A percentile compares a stretch with the other conserved stretches of the same genome.
phyloP scores from a whole-genome alignment of 768 basidiomycete species.

The Ramaria sp. region DNA sequence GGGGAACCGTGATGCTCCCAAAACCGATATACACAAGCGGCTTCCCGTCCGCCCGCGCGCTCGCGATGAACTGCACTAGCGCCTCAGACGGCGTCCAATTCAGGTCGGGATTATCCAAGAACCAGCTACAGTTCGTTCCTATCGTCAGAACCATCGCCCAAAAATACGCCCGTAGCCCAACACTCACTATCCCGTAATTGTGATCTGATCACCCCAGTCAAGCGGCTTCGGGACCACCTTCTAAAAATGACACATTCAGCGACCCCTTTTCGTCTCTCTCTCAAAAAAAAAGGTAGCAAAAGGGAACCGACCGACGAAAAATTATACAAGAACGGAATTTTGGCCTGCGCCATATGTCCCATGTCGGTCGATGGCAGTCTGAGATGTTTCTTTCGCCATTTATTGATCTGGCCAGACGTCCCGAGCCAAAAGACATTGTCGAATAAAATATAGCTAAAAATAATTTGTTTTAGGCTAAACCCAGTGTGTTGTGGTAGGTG shows the following conservation, averaged over 20 bases:
- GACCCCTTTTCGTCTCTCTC: background rate
- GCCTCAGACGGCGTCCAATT: constrained; percentile 43
- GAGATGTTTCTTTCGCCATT: constrained; percentile 47
- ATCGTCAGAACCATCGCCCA: background rate
- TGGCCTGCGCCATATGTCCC: constrained; percentile 47
- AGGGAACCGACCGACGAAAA: constrained; percentile 38
- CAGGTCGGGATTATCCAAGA: constrained; percentile 50
- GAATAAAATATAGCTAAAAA: constrained; percentile 52
- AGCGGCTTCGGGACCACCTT: constrained; percentile 60
- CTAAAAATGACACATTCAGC: constrained; percentile 12
- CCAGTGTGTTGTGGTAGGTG: background rate
- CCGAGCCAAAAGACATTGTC: constrained; percentile 60
- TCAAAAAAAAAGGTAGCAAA: background rate
- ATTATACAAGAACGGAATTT: constrained; percentile 56
- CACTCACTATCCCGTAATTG: constrained; percentile 46
- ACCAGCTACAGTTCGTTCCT: constrained; percentile 40
- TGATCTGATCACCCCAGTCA: constrained; percentile 53
- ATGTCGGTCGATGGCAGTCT: constrained; percentile 44
- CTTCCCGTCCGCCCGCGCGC: constrained; percentile 43
- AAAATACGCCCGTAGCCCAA: background rate
- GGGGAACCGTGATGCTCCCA: constrained; percentile 57
- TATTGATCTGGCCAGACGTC: constrained; percentile 54
- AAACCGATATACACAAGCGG: constrained; percentile 65
- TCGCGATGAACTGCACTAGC: constrained; percentile 43
- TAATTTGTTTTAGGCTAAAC: too few species aligned